Evolutionary conservation across 2,329 filamentous ascomycete genomes (phyloP), one percentile per base, ranked within the genome.

Genomic region (Fusarium vanettenii): DNA sequence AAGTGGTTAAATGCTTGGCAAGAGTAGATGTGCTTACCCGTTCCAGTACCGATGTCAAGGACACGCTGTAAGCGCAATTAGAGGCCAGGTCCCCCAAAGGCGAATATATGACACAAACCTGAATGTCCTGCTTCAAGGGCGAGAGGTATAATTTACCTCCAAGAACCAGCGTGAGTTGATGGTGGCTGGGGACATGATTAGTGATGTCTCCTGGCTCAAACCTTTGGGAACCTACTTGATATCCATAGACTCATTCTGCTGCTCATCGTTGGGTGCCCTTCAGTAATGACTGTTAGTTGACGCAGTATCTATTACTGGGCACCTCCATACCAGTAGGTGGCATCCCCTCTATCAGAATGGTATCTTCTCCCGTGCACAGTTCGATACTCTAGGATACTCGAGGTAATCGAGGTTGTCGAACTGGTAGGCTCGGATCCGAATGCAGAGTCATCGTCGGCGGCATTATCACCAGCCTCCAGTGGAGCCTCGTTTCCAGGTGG

Each of bases 21-120:
- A 33, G 16, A 33, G 57, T n/a, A 11, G 57, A 22, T 31, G n/a
- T 8, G 27, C 29, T 6, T 50, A 67, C 60, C 65, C 10, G 65
- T 67, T 22, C 65, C 65, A 16, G 65, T 67, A 20, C 65, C 65
- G n/a, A 67, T 64, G 9, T 67, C 65, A 25, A 59, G 48, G 13
- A 18, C 65, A 31, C 25, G 55, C 65, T 67, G 5, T 10, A 18
- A n/a, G 6, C 0, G 6, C 39, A 25, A 41, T 52, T 14, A 33
- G n/a, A 18, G 8, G 1, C 22, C 7, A 59, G 3, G 6, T n/a
- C 16, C 1, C 2, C 6, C 1, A 14, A 20, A 27, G 4, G 6
- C 7, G 6, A 4, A 1, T 18, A 20, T 27, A 2, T 16, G 11
- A 20, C 13, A 25, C 50, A 16, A 11, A 64, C 65, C 48, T 67